Evolutionary conservation across 352 stramenopile species (phyloP).

Genomic region (Phytophthora colocasiae): DNA sequence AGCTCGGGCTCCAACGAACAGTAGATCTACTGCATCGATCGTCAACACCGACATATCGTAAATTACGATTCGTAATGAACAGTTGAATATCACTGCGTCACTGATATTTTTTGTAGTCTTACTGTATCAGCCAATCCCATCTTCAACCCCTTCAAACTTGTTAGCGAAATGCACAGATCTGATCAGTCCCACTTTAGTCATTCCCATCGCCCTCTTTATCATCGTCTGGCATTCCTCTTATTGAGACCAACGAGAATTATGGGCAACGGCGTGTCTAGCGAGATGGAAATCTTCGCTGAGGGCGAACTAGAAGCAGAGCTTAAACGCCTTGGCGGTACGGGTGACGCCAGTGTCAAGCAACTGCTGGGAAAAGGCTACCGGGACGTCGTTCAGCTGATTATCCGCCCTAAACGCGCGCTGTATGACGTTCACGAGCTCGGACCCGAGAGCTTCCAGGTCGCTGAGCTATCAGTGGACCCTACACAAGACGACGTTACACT

Average conservation of each 20-base stretch:
- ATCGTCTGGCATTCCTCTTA: slow-evolving; percentile 3
- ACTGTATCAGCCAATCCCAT: no score
- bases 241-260: slow-evolving; percentile 35
- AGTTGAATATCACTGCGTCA: no score
- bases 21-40: neutral
- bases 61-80: no score
- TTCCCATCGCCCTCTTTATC: slow-evolving; percentile 2
- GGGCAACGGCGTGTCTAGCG: slow-evolving; percentile 74
- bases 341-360: slow-evolving; percentile 79
- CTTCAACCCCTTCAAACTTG: neutral
- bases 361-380: slow-evolving; percentile 78
- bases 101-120: no score
- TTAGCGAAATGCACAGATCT: slow-evolving; percentile 4
- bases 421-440: slow-evolving; percentile 68
- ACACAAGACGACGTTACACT: slow-evolving; percentile 23
- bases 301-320: slow-evolving; percentile 83
- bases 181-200: slow-evolving; percentile 10
- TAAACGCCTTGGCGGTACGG: slow-evolving; percentile 60
- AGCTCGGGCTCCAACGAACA: neutral
- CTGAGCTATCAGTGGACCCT: slow-evolving; percentile 28
- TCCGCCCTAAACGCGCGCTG: slow-evolving; percentile 67
- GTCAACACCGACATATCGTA: no score
- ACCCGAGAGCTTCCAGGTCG: slow-evolving; percentile 50
- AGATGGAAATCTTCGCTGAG: slow-evolving; percentile 87
- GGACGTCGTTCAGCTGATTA: slow-evolving; percentile 77